Conservation (phyloP, 1,284 basidiomycete genomes). For the Microbotryum saponariae region DNA sequence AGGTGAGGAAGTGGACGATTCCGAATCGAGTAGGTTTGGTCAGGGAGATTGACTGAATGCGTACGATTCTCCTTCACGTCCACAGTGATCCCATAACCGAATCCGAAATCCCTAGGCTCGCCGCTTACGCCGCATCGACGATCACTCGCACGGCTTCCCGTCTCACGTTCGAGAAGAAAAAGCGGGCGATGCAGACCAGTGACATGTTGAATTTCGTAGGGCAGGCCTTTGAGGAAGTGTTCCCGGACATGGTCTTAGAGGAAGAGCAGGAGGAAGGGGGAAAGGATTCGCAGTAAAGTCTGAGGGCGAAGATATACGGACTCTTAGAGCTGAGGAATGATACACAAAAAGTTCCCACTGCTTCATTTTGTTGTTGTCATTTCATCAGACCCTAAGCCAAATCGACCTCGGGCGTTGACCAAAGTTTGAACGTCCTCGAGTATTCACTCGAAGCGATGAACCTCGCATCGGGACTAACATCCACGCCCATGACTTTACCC, state of each 20-base stretch:
- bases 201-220: constrained; percentile 56
- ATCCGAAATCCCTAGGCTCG: constrained; percentile 64
- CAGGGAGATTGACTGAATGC: no score
- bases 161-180: constrained; percentile 63
- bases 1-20: not conserved
- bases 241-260: constrained; percentile 18
- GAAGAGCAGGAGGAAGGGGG: constrained; percentile 5
- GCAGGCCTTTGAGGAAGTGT: constrained; percentile 39
- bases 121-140: constrained; percentile 78
- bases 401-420: constrained; percentile 44
- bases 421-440: constrained; percentile 87
- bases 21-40: no score
- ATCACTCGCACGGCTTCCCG: constrained; percentile 76
- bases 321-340: not conserved
- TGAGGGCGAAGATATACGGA: not conserved
- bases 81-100: constrained; percentile 43
- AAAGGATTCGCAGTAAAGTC: constrained; percentile 4
- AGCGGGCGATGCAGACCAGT: constrained; percentile 77
- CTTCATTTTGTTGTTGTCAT: not conserved
- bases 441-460: constrained; percentile 84
- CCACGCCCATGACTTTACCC: constrained; percentile 97
- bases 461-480: constrained; percentile 67
- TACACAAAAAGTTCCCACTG: not conserved
- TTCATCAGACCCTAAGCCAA: not conserved
- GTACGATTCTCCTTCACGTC: not conserved